Base-by-base conservation (phyloP, 495 filamentous ascomycete genomes). In the Hypoxylon perforatum region DNA sequence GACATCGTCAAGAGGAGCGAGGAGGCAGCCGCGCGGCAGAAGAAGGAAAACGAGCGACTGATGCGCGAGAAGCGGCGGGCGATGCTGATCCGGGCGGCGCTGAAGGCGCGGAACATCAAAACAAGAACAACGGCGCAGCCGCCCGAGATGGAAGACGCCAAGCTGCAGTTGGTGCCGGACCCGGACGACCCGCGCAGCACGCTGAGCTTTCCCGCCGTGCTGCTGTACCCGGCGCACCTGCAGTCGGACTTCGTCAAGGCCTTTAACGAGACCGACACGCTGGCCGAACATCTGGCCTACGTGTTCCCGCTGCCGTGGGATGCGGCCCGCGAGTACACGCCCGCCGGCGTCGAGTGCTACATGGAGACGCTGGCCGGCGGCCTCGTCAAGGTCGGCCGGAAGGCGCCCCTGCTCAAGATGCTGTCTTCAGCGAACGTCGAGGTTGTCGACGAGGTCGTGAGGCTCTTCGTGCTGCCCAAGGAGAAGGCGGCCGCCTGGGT, bases 221-320 rank as follows among this genome's bases (percentile, higher is more conserved):
- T 99, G 54, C 81, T 99, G 12, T 99, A 99, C 70, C 93, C 94
- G 1, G 77, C 71, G 39, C 84, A 92, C 55, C 76, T 88, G 36
- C 86, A 97, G 80, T 89, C 85, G 2, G 95, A 99, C 70, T 96
- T 99, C 70, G 85, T 99, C 76, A 97, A 96, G 78, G 82, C 81
- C 0, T 92, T 97, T 61, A 81, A 81, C 7, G 94, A 97, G 80
- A 86, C 81, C 47, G 85, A 89, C 54, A 86, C 77, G 0, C 65
- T 97, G 21, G 83, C 77, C 6, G 85, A 91, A 55, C 91, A 96
- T 69, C 78, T 99, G 46, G 81, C 81, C 0, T 95, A 96, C 60
- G 89, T 97, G 14, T 87, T 98, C 53, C 86, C 87, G 33, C 70
- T 84, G 66, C 91, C 92, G n/a, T 98, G 94, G 95, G 95, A 99